Conservation (phyloP, 2,329 filamentous ascomycete species). For the Cordyceps fumosorosea region DNA sequence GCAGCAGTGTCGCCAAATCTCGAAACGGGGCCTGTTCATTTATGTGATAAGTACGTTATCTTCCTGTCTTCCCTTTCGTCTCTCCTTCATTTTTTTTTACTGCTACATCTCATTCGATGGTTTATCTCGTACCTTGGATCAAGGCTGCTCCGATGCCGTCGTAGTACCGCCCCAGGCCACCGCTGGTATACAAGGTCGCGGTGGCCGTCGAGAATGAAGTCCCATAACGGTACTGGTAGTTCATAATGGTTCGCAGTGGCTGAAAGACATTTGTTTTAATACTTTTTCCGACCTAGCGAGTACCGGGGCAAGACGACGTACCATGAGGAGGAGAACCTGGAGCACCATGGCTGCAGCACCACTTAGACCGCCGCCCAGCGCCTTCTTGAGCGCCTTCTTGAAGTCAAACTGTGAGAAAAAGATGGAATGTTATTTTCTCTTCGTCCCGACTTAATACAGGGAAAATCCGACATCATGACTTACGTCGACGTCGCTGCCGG, state of each 20-base stretch:
- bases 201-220: slow-evolving; percentile 34
- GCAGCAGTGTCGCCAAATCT: slow-evolving; percentile 43
- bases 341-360: slow-evolving; percentile 43
- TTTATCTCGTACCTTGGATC: slow-evolving; percentile 31
- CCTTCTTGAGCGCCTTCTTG: slow-evolving; percentile 34
- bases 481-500: slow-evolving; percentile 33
- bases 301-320: slow-evolving; percentile 15
- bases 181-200: slow-evolving; percentile 34
- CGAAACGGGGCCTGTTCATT: slow-evolving; percentile 33
- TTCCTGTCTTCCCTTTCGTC: neutral
- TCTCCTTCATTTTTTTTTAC: neutral
- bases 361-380: slow-evolving; percentile 39
- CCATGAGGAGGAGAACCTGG: slow-evolving; percentile 42
- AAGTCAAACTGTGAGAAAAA: slow-evolving; percentile 34
- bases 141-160: slow-evolving; percentile 39
- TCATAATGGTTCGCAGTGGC: slow-evolving; percentile 44
- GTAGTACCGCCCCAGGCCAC: slow-evolving; percentile 38
- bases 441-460: neutral
- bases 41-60: neutral
- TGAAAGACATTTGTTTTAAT: slow-evolving; percentile 14
- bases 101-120: neutral
- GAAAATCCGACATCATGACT: slow-evolving; percentile 11
- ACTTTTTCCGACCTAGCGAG: neutral
- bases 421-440: neutral
- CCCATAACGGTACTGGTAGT: slow-evolving; percentile 44